Conservation (phyloP, 768 basidiomycete genomes). For the Leucosporidium yakuticum region DNA sequence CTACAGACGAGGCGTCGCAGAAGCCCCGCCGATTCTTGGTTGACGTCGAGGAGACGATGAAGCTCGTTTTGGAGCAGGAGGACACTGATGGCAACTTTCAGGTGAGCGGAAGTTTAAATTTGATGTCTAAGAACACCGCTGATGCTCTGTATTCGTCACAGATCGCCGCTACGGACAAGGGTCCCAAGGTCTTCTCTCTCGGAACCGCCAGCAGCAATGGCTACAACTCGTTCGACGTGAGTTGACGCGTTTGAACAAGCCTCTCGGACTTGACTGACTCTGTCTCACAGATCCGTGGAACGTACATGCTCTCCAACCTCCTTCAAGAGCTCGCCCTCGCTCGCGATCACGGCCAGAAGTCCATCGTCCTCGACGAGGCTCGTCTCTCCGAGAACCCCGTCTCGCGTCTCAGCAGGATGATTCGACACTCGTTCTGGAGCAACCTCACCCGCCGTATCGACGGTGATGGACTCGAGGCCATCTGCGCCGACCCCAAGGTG, state of each 20-base stretch:
- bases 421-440: constrained; percentile 87
- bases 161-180: constrained; percentile 91
- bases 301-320: constrained; percentile 98
- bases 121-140: too few relatives aligned
- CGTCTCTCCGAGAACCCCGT: constrained; percentile 96
- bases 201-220: constrained; percentile 97
- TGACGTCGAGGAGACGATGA: constrained; percentile 96
- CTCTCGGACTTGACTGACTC: not conserved
- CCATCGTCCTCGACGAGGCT: constrained; percentile 98
- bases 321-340: constrained; percentile 98
- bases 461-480: constrained; percentile 92
- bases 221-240: constrained; percentile 93
- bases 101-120: constrained; percentile 38
- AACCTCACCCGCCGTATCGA: constrained; percentile 94
- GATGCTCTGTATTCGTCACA: constrained; percentile 22
- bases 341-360: constrained; percentile 86
- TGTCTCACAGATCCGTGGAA: constrained; percentile 56
- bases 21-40: constrained; percentile 85
- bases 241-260: constrained; percentile 44
- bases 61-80: constrained; percentile 92
- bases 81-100: constrained; percentile 89
- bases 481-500: constrained; percentile 87
- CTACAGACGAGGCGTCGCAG: constrained; percentile 58
- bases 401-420: constrained; percentile 88
- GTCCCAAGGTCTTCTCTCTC: constrained; percentile 90